Percentiles rank a stretch among this genome's conserved stretches.
Evolutionary conservation across 176 grass and related monocot genomes (phyloP).

Genomic region (Phragmites australis): DNA sequence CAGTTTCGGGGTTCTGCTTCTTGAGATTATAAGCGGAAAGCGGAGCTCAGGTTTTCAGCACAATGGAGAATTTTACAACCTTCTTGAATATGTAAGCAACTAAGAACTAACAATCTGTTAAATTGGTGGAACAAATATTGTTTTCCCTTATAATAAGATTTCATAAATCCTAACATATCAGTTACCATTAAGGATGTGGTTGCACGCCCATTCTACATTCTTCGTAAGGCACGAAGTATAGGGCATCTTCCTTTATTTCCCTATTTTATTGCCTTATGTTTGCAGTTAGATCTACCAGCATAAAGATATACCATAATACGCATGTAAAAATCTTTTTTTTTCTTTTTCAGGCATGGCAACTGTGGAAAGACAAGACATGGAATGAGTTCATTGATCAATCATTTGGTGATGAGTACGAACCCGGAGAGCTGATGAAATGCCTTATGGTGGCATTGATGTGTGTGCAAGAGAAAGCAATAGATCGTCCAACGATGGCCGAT

Average conservation of each 20-base stretch:
- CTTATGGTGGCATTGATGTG: constrained; percentile 41
- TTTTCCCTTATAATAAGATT: background rate
- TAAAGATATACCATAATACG: constrained; percentile 9
- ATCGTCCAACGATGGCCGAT: constrained; percentile 40
- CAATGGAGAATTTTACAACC: constrained; percentile 42
- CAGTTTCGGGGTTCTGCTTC: constrained; percentile 58
- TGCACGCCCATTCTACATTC: background rate
- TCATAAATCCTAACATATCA: background rate
- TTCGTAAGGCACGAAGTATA: background rate
- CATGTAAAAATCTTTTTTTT: background rate
- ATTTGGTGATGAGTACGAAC: constrained; percentile 41
- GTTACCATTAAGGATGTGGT: background rate
- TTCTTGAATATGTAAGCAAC: constrained; percentile 47
- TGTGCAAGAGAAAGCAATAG: constrained; percentile 46
- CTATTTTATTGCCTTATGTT: constrained; percentile 8
- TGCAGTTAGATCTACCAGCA: background rate
- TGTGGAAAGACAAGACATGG: constrained; percentile 42
- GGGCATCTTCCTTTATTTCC: background rate
- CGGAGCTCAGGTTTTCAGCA: constrained; percentile 44
- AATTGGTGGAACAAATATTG: background rate
- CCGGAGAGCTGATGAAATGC: constrained; percentile 34
- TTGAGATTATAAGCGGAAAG: constrained; percentile 62
- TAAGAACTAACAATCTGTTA: constrained; percentile 4
- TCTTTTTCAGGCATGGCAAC: constrained; percentile 43
- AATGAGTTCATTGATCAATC: constrained; percentile 40